Conservation (phyloP, 1,284 basidiomycete genomes). For the Apiotrichum laibachii region DNA sequence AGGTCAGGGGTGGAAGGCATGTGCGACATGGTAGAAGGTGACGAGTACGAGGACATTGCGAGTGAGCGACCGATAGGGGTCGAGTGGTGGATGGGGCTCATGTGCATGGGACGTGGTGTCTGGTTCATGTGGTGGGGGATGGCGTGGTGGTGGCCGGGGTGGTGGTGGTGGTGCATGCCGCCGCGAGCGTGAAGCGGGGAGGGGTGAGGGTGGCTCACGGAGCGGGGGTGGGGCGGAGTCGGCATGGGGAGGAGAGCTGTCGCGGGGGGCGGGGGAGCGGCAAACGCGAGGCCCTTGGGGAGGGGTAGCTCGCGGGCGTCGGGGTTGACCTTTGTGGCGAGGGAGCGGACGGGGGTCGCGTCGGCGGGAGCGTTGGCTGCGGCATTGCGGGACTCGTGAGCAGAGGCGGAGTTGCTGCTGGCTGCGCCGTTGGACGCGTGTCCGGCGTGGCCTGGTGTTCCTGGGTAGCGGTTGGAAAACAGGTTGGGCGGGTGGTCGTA, state of each 20-base stretch:
- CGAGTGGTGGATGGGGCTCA: constrained; percentile 10
- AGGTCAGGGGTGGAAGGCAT: constrained; percentile 23
- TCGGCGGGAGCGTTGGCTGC: neutral
- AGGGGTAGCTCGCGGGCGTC: constrained; percentile 23
- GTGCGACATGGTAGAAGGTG: constrained; percentile 22
- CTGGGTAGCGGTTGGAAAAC: constrained; percentile 15
- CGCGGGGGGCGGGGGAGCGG: constrained; percentile 14
- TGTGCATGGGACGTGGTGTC: constrained; percentile 11
- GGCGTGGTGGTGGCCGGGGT: constrained; percentile 5
- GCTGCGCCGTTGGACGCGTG: constrained; percentile 4
- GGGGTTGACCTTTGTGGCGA: constrained; percentile 24
- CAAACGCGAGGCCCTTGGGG: constrained; percentile 20
- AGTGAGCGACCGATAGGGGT: constrained; percentile 15
- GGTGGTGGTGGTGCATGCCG: constrained; percentile 7
- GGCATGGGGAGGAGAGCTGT: constrained; percentile 14
- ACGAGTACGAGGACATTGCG: constrained; percentile 19
- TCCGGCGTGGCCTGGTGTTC: constrained; percentile 15
- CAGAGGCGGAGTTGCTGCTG: neutral
- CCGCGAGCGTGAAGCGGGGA: constrained; percentile 15
- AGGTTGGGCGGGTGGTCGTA: constrained; percentile 23
- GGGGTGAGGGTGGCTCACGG: constrained; percentile 4
- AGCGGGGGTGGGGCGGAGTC: constrained; percentile 16
- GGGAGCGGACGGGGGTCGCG: constrained; percentile 18
- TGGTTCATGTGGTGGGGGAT: constrained; percentile 2
- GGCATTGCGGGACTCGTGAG: neutral